Evolutionary conservation across 805 yeast genomes (phyloP).

Genomic region (Kuraishia hungarica): DNA sequence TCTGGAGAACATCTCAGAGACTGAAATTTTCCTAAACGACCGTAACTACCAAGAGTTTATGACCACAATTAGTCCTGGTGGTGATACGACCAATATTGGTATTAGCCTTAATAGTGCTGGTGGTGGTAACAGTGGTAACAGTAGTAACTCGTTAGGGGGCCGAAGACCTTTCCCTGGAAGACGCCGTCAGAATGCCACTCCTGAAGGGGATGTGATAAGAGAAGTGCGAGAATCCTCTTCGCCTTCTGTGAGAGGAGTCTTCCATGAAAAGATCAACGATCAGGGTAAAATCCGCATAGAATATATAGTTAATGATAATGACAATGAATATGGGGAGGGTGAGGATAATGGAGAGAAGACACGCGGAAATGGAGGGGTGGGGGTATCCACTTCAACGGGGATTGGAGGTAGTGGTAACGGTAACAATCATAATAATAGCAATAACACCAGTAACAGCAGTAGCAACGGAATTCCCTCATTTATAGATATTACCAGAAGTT

Average conservation of each 20-base stretch:
- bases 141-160: neutral
- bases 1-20: conserved; percentile 24
- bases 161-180: neutral
- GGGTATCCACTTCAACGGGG: conserved; percentile 14
- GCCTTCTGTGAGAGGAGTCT: conserved; percentile 18
- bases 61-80: conserved; percentile 12
- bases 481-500: conserved; percentile 31
- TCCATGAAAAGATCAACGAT: conserved; percentile 32
- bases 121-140: neutral
- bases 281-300: conserved; percentile 42
- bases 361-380: conserved; percentile 9
- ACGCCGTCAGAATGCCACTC: neutral
- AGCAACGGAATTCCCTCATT: conserved; percentile 27
- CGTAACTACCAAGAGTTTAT: conserved; percentile 23
- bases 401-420: neutral
- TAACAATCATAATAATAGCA: neutral
- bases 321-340: conserved; percentile 8
- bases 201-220: neutral
- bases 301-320: conserved; percentile 23
- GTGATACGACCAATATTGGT: neutral
- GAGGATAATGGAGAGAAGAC: conserved; percentile 1
- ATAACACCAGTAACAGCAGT: no score
- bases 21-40: conserved; percentile 26
- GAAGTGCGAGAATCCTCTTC: conserved; percentile 5
- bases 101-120: conserved; percentile 1